Evolutionary conservation across 2,329 filamentous ascomycete species (phyloP), one percentile per base, ranked within the genome.

Genomic region (Myriosclerotinia curreyana): DNA sequence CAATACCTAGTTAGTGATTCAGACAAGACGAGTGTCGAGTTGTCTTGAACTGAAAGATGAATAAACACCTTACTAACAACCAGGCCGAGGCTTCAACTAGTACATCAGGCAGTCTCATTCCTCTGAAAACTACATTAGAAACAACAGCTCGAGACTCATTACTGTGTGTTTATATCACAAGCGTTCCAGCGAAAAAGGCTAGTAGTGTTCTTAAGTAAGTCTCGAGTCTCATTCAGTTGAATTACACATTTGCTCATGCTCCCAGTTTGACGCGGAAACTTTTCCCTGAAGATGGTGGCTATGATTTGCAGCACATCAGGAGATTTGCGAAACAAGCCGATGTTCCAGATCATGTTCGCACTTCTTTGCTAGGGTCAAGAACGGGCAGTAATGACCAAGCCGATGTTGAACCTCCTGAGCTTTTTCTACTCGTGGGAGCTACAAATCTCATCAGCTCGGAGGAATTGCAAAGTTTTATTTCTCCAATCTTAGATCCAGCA

Each of bases 131-230:
- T 5, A 83, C 82, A 1, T 80, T 87, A 53, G 86, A 89, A 73
- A 80, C 86, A 60, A 79, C 82, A 60, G 83, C 86, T 69, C 82
- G 84, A 63, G 81, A 87, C 65, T 77, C 77, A 46, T 77, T 84
- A 66, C 82, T 88, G 58, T 80, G 84, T 65, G 87, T 87, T 62
- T 89, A 89, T 74, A 85, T 91, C 67, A 88, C 91, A 58, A 83
- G 88, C 72, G 83, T 90, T 62, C 90, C 90, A 54, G 84, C 86
- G 68, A 90, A 87, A 76, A 82, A 83, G 70, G 89, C 90, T 69
- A 91, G 89, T 75, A 81, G 83, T 68, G 83, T 92, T 72, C 83
- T 95, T 73, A 86, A 83, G 90, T 92, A 78, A 75, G 85, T 80
- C 31, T 49, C 20, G 7, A 12, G 59, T 40, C 50, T 61, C 31